phyloP scores from a whole-genome alignment of 306 rosid genomes.

The Lathyrus oleraceus region DNA sequence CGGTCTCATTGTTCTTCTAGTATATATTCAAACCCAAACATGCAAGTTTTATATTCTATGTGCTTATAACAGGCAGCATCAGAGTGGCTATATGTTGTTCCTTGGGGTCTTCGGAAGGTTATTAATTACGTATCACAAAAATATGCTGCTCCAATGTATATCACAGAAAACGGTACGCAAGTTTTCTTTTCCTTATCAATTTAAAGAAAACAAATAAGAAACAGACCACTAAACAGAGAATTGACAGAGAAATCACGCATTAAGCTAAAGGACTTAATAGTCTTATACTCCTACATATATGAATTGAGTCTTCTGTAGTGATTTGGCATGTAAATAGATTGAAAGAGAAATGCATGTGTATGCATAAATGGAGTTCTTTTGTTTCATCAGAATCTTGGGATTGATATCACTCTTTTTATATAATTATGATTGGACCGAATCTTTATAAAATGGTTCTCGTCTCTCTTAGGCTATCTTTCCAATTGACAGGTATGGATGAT shows the following conservation, averaged over 20 bases:
- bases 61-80: slow-evolving; percentile 84
- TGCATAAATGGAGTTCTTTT: too few relatives aligned
- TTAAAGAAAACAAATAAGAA: too few relatives aligned
- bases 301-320: too few relatives aligned
- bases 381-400: too few relatives aligned
- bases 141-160: slow-evolving; percentile 61
- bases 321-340: too few relatives aligned
- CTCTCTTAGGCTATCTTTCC: slow-evolving; percentile 22
- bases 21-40: not conserved
- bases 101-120: slow-evolving; percentile 86
- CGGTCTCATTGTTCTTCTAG: slow-evolving; percentile 6
- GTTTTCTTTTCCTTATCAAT: not conserved
- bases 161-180: slow-evolving; percentile 86
- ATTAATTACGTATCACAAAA: slow-evolving; percentile 64
- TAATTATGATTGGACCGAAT: not conserved
- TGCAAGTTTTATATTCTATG: slow-evolving; percentile 14
- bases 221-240: too few relatives aligned
- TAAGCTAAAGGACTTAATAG: too few relatives aligned
- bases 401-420: too few relatives aligned
- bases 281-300: too few relatives aligned
- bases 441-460: slow-evolving; percentile 22
- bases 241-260: too few relatives aligned
- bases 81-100: slow-evolving; percentile 95
- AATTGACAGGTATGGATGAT: slow-evolving; percentile 85
- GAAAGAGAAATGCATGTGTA: too few relatives aligned